Base-by-base conservation (phyloP, 2,329 filamentous ascomycete species). In the Aphanocladium album region DNA sequence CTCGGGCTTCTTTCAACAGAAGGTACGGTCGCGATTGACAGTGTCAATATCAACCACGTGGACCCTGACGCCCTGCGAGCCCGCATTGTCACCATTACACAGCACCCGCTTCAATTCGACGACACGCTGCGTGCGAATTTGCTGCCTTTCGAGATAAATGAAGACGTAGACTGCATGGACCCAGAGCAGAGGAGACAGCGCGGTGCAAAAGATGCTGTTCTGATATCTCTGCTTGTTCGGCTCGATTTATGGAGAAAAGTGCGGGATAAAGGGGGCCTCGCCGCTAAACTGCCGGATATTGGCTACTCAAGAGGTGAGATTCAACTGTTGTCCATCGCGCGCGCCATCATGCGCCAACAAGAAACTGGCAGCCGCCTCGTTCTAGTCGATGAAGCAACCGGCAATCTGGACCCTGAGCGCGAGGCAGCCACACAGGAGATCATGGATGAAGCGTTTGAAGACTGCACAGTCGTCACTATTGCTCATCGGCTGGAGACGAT, bases 91-190 rank as follows among this genome's bases (percentile, higher is more conserved):
- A 73, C 73, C 5, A 67, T 81, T 7, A 77, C 79, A 0, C 79
- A 81, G 69, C 78, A 81, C 30, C 71, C 77, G 0, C 71, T 79
- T 53, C 68, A 77, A 5, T 68, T 81, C 12, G 71, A 73, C 2
- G 77, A 74, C 19, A 75, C 70, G 1, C 68, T 82, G 4, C 74
- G 76, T 11, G 66, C 72, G 25, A 82, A 82, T 53, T 69, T 78
- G 11, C 17, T 52, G 12, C 57, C 57, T 41, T 60, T 52, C 33
- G 19, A 16, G 16, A 57, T 30, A n/a, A 49, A 25, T 11, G 25
- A 49, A 5, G n/a, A 37, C 19, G 16, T n/a, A 21, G 49, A 25
- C 46, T 7, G 25, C 11, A 30, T 30, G 5, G 27, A 9, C 5
- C 23, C 27, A 3, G 43, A 50, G 23, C 43, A 46, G 11, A 46